These are phyloP conservation scores for Boletellus ananas DNA, from an alignment of 768 basidiomycete species.

Conservation along the genomic window DNA sequence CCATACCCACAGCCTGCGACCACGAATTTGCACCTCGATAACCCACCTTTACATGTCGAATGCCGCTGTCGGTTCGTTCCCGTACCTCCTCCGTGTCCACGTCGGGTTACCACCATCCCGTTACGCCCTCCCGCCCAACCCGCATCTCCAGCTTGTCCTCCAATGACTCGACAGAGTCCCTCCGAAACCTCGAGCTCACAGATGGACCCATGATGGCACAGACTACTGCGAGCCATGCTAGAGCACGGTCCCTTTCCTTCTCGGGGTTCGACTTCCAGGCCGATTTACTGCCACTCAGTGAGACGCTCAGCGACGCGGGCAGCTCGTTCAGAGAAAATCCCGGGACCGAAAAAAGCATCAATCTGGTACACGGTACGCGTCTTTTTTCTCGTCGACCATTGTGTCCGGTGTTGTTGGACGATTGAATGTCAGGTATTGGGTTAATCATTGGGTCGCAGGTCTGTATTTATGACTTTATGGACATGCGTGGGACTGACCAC, in stretches of 20 bases:
- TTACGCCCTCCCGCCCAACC: background rate
- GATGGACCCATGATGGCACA: constrained; percentile 48
- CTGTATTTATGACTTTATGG: constrained; percentile 5
- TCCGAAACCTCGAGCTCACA: constrained; percentile 75
- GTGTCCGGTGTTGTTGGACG: constrained; percentile 5
- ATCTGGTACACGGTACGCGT: constrained; percentile 67
- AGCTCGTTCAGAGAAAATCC: constrained; percentile 41
- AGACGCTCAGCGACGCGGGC: constrained; percentile 72
- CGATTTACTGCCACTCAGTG: constrained; percentile 72
- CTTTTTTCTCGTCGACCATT: background rate
- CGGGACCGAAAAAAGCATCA: constrained; percentile 73
- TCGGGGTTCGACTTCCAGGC: constrained; percentile 77
- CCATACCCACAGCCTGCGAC: background rate
- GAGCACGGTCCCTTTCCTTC: constrained; percentile 62
- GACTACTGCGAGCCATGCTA: constrained; percentile 6
- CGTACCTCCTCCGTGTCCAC: constrained; percentile 14
- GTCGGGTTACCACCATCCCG: constrained; percentile 9
- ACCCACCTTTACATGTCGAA: constrained; percentile 6
- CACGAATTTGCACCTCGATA: no score
- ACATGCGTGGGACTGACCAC: constrained; percentile 3
- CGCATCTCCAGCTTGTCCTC: constrained; percentile 4
- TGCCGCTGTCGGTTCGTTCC: constrained; percentile 21
- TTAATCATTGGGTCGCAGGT: constrained; percentile 82
- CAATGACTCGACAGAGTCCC: constrained; percentile 64
- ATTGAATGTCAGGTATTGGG: constrained; percentile 60